Evolutionary conservation across 257 asterid species (phyloP).

Genomic region (Petunia axillaris): DNA sequence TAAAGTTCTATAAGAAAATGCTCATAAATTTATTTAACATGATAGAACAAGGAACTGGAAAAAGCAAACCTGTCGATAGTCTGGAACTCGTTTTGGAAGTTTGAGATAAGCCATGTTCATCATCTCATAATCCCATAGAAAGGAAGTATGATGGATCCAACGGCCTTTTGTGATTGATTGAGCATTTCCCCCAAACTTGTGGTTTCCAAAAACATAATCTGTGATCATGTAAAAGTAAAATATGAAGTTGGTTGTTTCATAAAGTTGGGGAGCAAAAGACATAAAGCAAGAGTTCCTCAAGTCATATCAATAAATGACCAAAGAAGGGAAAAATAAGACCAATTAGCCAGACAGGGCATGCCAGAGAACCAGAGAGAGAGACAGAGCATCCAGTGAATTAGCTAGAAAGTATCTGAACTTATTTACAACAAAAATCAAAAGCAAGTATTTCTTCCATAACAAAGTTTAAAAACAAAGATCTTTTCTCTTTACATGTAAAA

Average conservation of each 20-base stretch:
- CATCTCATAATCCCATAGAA: constrained; percentile 81
- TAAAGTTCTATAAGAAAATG: not conserved
- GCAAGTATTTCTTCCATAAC: not conserved
- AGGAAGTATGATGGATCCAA: constrained; percentile 95
- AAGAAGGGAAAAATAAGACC: not conserved
- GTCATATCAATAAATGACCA: not conserved
- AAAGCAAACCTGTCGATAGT: constrained; percentile 70
- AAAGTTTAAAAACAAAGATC: constrained; percentile 8
- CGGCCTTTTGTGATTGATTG: constrained; percentile 81
- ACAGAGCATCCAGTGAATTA: not conserved
- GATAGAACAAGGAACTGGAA: constrained; percentile 14
- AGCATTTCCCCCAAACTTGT: constrained; percentile 93
- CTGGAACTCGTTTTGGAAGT: constrained; percentile 75
- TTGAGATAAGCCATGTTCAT: constrained; percentile 84
- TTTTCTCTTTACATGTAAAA: not conserved
- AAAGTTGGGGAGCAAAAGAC: not conserved
- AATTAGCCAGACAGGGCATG: not conserved
- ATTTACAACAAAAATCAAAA: not conserved
- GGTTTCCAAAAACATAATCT: constrained; percentile 87
- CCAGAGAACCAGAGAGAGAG: too few relatives aligned
- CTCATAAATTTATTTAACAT: constrained; percentile 6
- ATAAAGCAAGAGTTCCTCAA: not conserved
- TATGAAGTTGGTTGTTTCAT: not conserved
- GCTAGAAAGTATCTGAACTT: not conserved
- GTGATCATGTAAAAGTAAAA: constrained; percentile 27